Percentiles rank a stretch among this genome's conserved stretches.
Evolutionary conservation across 345 rosid genomes (phyloP).

Genomic region (Ailanthus altissimus): DNA sequence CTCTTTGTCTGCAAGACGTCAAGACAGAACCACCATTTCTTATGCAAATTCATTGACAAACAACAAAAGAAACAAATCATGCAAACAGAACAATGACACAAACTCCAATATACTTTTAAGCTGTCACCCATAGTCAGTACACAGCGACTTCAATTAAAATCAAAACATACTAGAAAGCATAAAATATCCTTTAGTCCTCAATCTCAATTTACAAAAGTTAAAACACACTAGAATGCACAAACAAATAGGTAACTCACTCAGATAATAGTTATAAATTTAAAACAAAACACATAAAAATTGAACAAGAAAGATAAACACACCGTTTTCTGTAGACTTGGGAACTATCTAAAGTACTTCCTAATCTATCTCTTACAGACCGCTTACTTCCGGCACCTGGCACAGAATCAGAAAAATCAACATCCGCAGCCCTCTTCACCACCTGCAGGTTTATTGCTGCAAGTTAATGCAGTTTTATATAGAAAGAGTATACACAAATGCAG

Average conservation of each 20-base stretch:
- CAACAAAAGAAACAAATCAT: background rate
- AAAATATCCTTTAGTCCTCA: background rate
- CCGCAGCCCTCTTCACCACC: slow-evolving; percentile 81
- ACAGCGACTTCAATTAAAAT: background rate
- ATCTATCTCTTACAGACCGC: slow-evolving; percentile 82
- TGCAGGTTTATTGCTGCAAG: slow-evolving; percentile 28
- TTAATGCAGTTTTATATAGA: background rate
- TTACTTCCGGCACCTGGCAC: slow-evolving; percentile 54
- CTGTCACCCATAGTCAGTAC: background rate
- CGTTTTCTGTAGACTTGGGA: slow-evolving; percentile 56
- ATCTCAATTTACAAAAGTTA: background rate
- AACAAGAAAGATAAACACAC: slow-evolving; percentile 37
- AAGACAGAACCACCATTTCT: slow-evolving; percentile 18
- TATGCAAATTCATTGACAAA: slow-evolving; percentile 8
- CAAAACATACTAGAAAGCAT: too few species aligned
- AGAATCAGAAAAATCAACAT: slow-evolving; percentile 36
- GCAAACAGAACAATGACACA: background rate
- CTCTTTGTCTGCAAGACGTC: slow-evolving; percentile 65
- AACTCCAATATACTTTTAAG: background rate
- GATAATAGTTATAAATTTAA: background rate
- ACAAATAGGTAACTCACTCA: background rate
- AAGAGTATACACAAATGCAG: background rate
- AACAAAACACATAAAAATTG: background rate
- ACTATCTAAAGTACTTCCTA: slow-evolving; percentile 57
- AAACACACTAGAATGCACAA: background rate